Conservation (phyloP, 192 early-diverging fungal species). For the Backusella tarrabulga region DNA sequence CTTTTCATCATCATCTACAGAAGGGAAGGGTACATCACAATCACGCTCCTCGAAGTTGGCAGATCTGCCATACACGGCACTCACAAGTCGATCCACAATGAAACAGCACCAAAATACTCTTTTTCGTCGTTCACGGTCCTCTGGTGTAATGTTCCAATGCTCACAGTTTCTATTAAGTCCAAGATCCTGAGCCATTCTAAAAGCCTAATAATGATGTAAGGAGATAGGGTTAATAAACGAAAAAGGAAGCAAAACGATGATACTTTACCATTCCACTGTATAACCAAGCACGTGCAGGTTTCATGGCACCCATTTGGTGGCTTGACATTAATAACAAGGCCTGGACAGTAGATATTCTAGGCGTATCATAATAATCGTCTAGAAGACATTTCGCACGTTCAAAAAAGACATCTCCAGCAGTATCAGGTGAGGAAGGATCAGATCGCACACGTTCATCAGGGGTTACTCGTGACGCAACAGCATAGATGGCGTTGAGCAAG, state of each 20-base stretch:
- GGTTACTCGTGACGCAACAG: constrained; percentile 48
- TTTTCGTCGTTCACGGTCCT: constrained; percentile 62
- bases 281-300: constrained; percentile 67
- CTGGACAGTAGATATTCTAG: constrained; percentile 60
- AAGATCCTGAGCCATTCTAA: constrained; percentile 75
- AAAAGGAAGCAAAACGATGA: background rate
- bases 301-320: constrained; percentile 68
- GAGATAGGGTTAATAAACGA: background rate
- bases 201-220: constrained; percentile 40
- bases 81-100: constrained; percentile 64
- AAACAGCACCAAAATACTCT: constrained; percentile 78
- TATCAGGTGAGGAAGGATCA: constrained; percentile 42
- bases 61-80: constrained; percentile 63
- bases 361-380: constrained; percentile 62
- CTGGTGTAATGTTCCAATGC: constrained; percentile 50
- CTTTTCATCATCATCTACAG: constrained; percentile 33
- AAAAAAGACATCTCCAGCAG: constrained; percentile 55
- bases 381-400: constrained; percentile 67
- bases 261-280: constrained; percentile 62
- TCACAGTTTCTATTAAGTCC: constrained; percentile 71
- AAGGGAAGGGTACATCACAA: constrained; percentile 40
- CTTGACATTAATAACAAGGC: constrained; percentile 64
- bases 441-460: constrained; percentile 37
- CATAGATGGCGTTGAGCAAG: constrained; percentile 52
- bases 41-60: constrained; percentile 46